Conservation (phyloP, 177 flowering plant genomes). For the Tripterygium wilfordii region DNA sequence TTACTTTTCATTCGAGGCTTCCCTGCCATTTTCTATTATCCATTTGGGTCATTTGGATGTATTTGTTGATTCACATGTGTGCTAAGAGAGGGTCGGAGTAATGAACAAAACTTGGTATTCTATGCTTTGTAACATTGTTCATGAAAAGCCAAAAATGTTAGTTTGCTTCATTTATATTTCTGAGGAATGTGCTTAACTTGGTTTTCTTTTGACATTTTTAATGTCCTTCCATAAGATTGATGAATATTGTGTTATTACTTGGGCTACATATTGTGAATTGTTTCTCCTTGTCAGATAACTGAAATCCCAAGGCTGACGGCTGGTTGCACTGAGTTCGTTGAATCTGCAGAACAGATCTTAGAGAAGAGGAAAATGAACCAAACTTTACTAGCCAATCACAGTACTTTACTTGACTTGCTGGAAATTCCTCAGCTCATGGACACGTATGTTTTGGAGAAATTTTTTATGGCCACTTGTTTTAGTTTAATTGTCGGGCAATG, state of each 20-base stretch:
- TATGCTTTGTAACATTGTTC: too few relatives aligned
- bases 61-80: too few relatives aligned
- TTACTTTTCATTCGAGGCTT: too few relatives aligned
- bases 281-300: constrained; percentile 47
- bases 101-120: too few relatives aligned
- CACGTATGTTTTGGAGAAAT: constrained; percentile 63
- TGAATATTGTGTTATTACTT: neutral
- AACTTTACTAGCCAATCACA: constrained; percentile 81
- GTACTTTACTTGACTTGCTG: constrained; percentile 96
- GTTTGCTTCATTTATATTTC: too few relatives aligned
- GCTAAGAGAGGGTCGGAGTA: too few relatives aligned
- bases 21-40: too few relatives aligned
- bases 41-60: too few relatives aligned
- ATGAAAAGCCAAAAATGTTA: too few relatives aligned
- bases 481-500: neutral
- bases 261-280: neutral
- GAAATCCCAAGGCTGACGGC: constrained; percentile 90
- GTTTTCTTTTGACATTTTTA: too few relatives aligned
- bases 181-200: too few relatives aligned
- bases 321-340: constrained; percentile 90
- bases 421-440: constrained; percentile 99
- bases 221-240: neutral
- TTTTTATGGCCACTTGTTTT: constrained; percentile 2
- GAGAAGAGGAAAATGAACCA: constrained; percentile 93
- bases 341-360: constrained; percentile 87